A percentile compares a stretch with the other conserved stretches of the same genome.
phyloP scores from a whole-genome alignment of 1,139 yeast species.

The Keqinozyma sinolaborantium region DNA sequence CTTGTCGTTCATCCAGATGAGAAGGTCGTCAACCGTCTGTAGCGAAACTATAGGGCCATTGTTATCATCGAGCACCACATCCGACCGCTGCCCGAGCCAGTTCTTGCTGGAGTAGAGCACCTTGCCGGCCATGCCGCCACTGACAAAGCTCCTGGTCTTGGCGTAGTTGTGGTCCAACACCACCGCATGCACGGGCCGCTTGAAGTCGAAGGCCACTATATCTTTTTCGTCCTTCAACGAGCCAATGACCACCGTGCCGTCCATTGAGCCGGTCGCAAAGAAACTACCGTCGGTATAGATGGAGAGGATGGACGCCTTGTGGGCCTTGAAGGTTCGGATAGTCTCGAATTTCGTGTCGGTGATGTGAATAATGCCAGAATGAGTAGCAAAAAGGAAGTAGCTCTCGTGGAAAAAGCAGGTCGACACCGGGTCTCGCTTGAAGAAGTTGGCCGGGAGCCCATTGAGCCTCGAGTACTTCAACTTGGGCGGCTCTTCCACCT shows the following conservation, averaged over 20 bases:
- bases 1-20: conserved; percentile 82
- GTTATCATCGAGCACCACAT: conserved; percentile 56
- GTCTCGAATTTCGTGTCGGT: conserved; percentile 54
- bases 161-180: conserved; percentile 70
- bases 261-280: conserved; percentile 88
- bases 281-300: conserved; percentile 67
- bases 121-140: conserved; percentile 92
- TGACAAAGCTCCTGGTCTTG: conserved; percentile 60
- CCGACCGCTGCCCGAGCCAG: conserved; percentile 84
- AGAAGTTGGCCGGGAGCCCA: conserved; percentile 63
- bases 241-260: conserved; percentile 87
- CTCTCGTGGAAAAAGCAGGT: conserved; percentile 56
- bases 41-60: conserved; percentile 75
- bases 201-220: conserved; percentile 74
- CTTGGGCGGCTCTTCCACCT: conserved; percentile 61
- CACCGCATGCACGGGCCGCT: conserved; percentile 85
- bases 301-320: conserved; percentile 77
- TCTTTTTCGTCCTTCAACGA: conserved; percentile 61
- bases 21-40: conserved; percentile 53
- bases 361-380: conserved; percentile 77
- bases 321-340: conserved; percentile 75
- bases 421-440: conserved; percentile 74
- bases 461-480: conserved; percentile 69
- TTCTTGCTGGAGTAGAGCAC: conserved; percentile 70
- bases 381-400: conserved; percentile 80